These are phyloP conservation scores for Cavenderia fasciculata DNA, from an alignment of 78 protist genomes.

Conservation along the genomic window DNA sequence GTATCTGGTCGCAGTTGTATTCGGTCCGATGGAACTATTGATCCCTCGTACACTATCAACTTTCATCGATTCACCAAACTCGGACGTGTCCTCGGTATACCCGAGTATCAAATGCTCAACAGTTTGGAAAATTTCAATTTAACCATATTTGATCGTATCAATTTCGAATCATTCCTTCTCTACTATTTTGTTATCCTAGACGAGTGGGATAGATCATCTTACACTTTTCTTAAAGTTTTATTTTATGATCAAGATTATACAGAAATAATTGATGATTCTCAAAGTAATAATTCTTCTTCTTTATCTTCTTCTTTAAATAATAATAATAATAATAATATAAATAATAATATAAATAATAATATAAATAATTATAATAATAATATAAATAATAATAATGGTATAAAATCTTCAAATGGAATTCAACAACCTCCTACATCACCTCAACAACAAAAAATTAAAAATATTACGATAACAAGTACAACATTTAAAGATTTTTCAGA, in stretches of 20 bases:
- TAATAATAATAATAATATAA: too few relatives aligned
- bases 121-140: conserved; percentile 45
- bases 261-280: conserved; percentile 1
- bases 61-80: conserved; percentile 57
- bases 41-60: not conserved
- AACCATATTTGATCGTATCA: conserved; percentile 46
- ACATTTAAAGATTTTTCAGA: too few relatives aligned
- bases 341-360: too few relatives aligned
- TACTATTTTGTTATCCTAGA: conserved; percentile 69
- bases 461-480: too few relatives aligned
- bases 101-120: conserved; percentile 34
- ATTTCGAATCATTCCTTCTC: conserved; percentile 33
- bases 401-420: not conserved
- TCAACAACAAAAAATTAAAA: too few relatives aligned
- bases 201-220: conserved; percentile 55
- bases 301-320: not conserved
- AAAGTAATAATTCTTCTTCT: not conserved
- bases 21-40: not conserved
- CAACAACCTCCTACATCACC: too few relatives aligned
- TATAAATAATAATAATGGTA: not conserved
- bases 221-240: conserved; percentile 7
- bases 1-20: conserved; percentile 1
- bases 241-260: conserved; percentile 34
- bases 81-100: conserved; percentile 53
- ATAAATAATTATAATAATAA: not conserved